Evolutionary conservation across 2,329 filamentous ascomycete species (phyloP).

Genomic region (Shiraia bambusicola): DNA sequence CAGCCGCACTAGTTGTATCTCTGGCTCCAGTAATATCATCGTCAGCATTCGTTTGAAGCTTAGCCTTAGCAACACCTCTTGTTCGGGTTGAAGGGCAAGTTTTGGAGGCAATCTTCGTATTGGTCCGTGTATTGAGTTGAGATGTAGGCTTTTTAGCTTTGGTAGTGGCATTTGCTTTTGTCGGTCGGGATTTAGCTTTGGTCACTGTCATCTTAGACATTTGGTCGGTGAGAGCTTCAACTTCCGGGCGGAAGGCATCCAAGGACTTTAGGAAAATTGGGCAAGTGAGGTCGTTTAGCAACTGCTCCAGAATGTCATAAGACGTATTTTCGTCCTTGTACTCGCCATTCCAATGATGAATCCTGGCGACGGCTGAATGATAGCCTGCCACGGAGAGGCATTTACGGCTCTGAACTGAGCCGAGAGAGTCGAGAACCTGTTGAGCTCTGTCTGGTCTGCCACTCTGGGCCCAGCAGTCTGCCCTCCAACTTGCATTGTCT

Average conservation of each 20-base stretch:
- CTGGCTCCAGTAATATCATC: constrained; percentile 4
- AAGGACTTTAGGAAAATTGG: constrained; percentile 34
- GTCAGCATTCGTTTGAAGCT: constrained; percentile 15
- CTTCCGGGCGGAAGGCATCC: constrained; percentile 25
- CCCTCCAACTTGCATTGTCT: constrained; percentile 49
- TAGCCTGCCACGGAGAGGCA: constrained; percentile 56
- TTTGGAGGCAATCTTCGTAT: constrained; percentile 14
- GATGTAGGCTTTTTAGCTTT: constrained; percentile 27
- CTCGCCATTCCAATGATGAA: constrained; percentile 52
- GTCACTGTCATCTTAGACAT: constrained; percentile 47
- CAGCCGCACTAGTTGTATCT: constrained; percentile 17
- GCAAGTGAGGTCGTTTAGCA: constrained; percentile 46
- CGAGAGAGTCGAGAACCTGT: constrained; percentile 57
- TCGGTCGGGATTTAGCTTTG: constrained; percentile 5
- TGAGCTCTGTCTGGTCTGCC: constrained; percentile 53
- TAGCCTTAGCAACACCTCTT: constrained; percentile 15
- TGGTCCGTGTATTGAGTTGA: constrained; percentile 16
- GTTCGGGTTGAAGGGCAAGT: constrained; percentile 18
- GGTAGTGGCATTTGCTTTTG: constrained; percentile 13
- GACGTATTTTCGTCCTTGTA: constrained; percentile 51
- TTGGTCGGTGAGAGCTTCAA: constrained; percentile 45
- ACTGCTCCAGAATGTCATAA: constrained; percentile 52
- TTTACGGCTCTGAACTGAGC: constrained; percentile 41
- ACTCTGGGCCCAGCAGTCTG: constrained; percentile 53
- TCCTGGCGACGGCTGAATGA: constrained; percentile 52